Conservation (phyloP, 805 yeast species). For the Tetrapisispora fleetii region DNA sequence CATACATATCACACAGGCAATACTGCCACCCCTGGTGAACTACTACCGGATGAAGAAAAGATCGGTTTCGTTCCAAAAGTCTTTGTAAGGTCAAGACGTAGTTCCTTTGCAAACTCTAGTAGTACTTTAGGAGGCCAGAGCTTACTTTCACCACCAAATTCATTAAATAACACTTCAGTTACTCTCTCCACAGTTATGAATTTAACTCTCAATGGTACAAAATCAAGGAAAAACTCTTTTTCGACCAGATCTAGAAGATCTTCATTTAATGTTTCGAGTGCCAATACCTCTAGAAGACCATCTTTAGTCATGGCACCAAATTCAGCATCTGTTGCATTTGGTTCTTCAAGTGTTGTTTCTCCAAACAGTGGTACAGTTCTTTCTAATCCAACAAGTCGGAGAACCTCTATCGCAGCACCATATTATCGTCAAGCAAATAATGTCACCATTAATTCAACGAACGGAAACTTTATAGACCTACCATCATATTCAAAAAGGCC, state of each 20-base stretch:
- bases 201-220: constrained; percentile 18
- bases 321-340: constrained; percentile 11
- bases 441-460: not conserved
- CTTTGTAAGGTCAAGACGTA: constrained; percentile 27
- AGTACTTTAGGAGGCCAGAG: constrained; percentile 2
- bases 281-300: constrained; percentile 21
- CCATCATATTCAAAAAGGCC: constrained; percentile 8
- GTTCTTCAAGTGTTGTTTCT: constrained; percentile 1
- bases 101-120: constrained; percentile 17
- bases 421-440: constrained; percentile 4
- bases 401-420: constrained; percentile 18
- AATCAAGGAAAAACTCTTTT: constrained; percentile 27
- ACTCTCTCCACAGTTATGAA: constrained; percentile 15
- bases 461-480: constrained; percentile 12
- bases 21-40: not conserved
- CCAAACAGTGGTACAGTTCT: not conserved
- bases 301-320: constrained; percentile 22
- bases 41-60: constrained; percentile 18
- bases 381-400: constrained; percentile 8
- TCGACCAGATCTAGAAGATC: constrained; percentile 25
- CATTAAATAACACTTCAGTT: constrained; percentile 4
- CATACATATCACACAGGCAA: not conserved
- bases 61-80: constrained; percentile 29
- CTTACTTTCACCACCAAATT: constrained; percentile 5
- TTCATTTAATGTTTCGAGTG: constrained; percentile 21